Evolutionary conservation across 2,329 filamentous ascomycete species (phyloP), one percentile per base, ranked within the genome.

Genomic region (Alternaria panax): DNA sequence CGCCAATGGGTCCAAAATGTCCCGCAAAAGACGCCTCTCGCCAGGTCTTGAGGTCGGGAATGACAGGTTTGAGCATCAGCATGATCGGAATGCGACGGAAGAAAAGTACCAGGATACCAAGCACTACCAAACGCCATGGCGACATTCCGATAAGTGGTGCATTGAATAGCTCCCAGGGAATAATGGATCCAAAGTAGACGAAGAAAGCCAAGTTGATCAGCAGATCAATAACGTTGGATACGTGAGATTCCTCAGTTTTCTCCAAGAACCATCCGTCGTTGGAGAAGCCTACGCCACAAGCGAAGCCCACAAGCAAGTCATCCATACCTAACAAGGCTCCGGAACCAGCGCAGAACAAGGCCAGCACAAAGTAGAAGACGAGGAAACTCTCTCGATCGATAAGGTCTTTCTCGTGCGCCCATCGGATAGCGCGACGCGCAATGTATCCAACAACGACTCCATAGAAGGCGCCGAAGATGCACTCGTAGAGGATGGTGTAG

Each of bases 221-320:
- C 77, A 99, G 80, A 83, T 99, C 95, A 74, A 99, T 99, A 76
- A 99, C 95, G 87, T 99, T 98, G 78, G 94, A 98, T 9, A 99
- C 95, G 77, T 98, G 95, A 0, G 95, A 94, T 79, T 99, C 95
- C 76, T 99, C 95, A 0, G 95, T 99, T 84, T 97, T 97, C 74
- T 97, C 92, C 16, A 92, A 91, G 72, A 99, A 99, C 95, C 95
- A 99, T 66, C 95, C 95, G 75, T 99, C 95, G 78, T 99, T 99
- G 69, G 93, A 97, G 83, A 99, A 99, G 54, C 95, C 95, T n/a
- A 99, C 95, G 58, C 95, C 95, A 55, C 92, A 92, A 14, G 94
- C 90, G 73, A 99, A 99, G 38, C 95, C 95, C 38, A 99, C 92
- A 4, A 99, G 86, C 51, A 99, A 81, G 78, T 99, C 95, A 77